Evolutionary conservation across 148 eudicot genomes (phyloP), one percentile per base, ranked within the genome.

Genomic region (Camellia granthamiana): DNA sequence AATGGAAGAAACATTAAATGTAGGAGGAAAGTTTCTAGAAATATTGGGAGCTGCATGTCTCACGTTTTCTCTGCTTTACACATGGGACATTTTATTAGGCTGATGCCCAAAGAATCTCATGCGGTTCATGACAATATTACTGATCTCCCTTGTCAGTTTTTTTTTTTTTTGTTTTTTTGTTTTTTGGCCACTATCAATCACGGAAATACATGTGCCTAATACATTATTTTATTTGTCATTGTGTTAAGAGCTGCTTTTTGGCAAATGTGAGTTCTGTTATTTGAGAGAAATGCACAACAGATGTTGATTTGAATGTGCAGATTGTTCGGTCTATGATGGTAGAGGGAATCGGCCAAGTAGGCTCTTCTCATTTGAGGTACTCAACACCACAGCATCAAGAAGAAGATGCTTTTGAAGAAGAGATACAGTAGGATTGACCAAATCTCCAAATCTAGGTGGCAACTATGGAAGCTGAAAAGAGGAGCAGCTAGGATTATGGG

Each of bases 311-410:
- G 64, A 38, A 55, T 74, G 64, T 74, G 77, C 77, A 69, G 72
- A 51, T 52, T 74, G 60, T 74, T 54, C 47, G 77, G 64, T 60
- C 77, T 13, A 74, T 55, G 64, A 74, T 74, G 77, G 16, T 30
- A 6, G 77, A 42, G 7, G 77, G 62, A 55, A 74, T 15, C 41
- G 77, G 77, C 77, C 77, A 55, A 74, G 77, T 74, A 46, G 63
- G 77, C 23, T 30, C 77, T 7, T 16, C 62, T 23, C 77, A 58
- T 74, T 52, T 42, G 13, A 41, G 6, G 64, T 11, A 55, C 63
- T 74, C 56, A 11, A 12, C 64, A 2, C 5, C 77, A 30, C 49
- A 54, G 77, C 64, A 55, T 54, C 19, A 54, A 56, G 47, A 74
- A 13, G 64, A 30, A 74, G 64, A 54, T 74, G 6, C 41, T 56